These are phyloP conservation scores for Eucalyptus cloeziana DNA, from an alignment of 345 rosid genomes.

Conservation along the genomic window DNA sequence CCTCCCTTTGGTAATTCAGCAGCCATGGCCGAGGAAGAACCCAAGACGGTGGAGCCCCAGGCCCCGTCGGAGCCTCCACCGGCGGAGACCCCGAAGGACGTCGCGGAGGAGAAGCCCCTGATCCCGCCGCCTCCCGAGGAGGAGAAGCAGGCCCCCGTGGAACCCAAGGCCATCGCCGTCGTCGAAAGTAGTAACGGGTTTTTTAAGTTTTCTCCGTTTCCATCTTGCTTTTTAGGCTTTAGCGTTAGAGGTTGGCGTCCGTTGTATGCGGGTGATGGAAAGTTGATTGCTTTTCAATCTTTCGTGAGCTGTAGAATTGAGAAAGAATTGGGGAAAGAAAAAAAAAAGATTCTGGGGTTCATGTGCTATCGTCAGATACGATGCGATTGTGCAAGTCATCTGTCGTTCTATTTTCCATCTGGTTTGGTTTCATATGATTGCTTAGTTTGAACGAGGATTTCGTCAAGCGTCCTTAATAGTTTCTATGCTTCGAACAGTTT, in stretches of 20 bases:
- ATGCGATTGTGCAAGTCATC: neutral
- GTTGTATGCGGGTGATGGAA: neutral
- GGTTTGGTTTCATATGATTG: neutral
- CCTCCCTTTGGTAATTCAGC: neutral
- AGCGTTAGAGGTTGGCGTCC: neutral
- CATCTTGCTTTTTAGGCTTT: neutral
- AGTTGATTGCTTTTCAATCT: neutral
- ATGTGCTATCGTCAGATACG: neutral
- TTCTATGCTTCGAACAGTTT: neutral
- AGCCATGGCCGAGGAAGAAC: constrained; percentile 36
- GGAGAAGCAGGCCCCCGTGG: neutral
- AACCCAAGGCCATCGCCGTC: constrained; percentile 15
- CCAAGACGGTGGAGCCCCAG: constrained; percentile 28
- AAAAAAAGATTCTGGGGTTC: neutral
- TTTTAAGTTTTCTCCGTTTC: neutral
- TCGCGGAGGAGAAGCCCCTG: constrained; percentile 29
- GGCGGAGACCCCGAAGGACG: constrained; percentile 13
- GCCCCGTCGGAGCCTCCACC: constrained; percentile 5
- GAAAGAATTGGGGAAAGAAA: accelerated
- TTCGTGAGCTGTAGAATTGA: neutral
- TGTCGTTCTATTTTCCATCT: neutral
- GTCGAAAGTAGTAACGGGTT: constrained; percentile 25
- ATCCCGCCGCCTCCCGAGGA: constrained; percentile 16
- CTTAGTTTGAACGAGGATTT: neutral
- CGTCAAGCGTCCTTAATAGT: neutral